These are phyloP conservation scores for Salmacisia buchloeana DNA, from an alignment of 1,284 basidiomycete species.

Conservation along the genomic window DNA sequence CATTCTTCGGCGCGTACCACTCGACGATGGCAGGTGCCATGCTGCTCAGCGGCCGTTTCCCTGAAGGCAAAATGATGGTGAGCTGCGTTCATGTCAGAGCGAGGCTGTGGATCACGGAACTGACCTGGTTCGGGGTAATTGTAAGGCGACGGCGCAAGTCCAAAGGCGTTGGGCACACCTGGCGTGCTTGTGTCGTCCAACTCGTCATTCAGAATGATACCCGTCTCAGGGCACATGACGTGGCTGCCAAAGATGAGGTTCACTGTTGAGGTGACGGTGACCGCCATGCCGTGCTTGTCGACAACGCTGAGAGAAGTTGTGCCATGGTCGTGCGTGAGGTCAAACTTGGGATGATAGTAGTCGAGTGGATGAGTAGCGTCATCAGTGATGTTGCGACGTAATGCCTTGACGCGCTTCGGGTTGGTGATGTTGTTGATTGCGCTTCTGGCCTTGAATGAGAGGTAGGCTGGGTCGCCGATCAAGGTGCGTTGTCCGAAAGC, in stretches of 20 bases:
- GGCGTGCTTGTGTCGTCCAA: constrained; percentile 53
- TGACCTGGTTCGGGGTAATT: constrained; percentile 18
- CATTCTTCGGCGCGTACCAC: constrained; percentile 62
- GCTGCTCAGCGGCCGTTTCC: constrained; percentile 81
- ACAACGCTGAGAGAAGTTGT: constrained; percentile 52
- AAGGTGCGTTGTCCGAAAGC: constrained; percentile 52
- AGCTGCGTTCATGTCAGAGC: background rate
- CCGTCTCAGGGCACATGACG: constrained; percentile 54
- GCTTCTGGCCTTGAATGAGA: constrained; percentile 9
- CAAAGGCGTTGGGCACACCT: constrained; percentile 51
- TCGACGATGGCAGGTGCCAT: constrained; percentile 76
- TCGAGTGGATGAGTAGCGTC: constrained; percentile 67
- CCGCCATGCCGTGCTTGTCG: constrained; percentile 50
- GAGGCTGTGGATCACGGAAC: background rate
- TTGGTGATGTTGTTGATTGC: constrained; percentile 43
- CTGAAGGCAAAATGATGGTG: constrained; percentile 36
- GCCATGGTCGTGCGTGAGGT: constrained; percentile 47
- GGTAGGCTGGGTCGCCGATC: constrained; percentile 53
- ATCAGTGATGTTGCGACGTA: constrained; percentile 47
- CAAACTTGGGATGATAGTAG: constrained; percentile 50
- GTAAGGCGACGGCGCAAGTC: constrained; percentile 67
- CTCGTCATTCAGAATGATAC: constrained; percentile 48
- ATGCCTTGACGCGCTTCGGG: constrained; percentile 32
- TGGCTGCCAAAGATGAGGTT: constrained; percentile 51
- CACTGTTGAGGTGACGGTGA: constrained; percentile 54